Evolutionary conservation across 2,329 filamentous ascomycete genomes (phyloP).

Genomic region (Pseudocercospora fijiensis): DNA sequence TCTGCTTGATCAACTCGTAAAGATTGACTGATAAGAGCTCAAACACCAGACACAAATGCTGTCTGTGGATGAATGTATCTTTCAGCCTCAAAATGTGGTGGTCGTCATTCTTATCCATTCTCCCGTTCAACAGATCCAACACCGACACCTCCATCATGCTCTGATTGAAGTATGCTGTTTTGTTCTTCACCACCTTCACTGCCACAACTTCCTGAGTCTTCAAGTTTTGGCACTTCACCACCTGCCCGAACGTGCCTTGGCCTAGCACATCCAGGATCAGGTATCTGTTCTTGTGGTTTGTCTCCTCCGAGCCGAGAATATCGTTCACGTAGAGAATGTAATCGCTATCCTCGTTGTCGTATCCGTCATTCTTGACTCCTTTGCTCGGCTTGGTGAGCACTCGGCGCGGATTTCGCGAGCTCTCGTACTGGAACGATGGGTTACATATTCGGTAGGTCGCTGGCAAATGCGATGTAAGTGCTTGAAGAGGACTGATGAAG

Average conservation of each 20-base stretch:
- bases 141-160: constrained; percentile 99
- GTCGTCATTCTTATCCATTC: constrained; percentile 98
- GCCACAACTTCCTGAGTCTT: constrained; percentile 98
- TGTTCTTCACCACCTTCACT: constrained; percentile 98
- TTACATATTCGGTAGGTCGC: constrained; percentile 98
- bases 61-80: constrained; percentile 96
- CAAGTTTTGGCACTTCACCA: constrained; percentile 97
- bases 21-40: constrained; percentile 95
- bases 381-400: constrained; percentile 98
- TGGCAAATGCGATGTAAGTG: constrained; percentile 86
- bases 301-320: constrained; percentile 95
- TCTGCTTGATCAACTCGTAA: constrained; percentile 99
- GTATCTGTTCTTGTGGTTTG: constrained; percentile 98
- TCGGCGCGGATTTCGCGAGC: constrained; percentile 89
- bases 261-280: constrained; percentile 95
- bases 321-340: constrained; percentile 99
- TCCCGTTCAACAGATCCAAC: constrained; percentile 91
- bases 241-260: constrained; percentile 96
- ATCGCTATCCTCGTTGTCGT: constrained; percentile 98
- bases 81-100: constrained; percentile 92
- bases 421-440: constrained; percentile 97
- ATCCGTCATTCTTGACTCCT: constrained; percentile 96
- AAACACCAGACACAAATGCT: constrained; percentile 95
- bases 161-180: constrained; percentile 98
- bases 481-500: constrained; percentile 96